Evolutionary conservation across 164 flowering plant species (phyloP).

Genomic region (Litsea cubeba): DNA sequence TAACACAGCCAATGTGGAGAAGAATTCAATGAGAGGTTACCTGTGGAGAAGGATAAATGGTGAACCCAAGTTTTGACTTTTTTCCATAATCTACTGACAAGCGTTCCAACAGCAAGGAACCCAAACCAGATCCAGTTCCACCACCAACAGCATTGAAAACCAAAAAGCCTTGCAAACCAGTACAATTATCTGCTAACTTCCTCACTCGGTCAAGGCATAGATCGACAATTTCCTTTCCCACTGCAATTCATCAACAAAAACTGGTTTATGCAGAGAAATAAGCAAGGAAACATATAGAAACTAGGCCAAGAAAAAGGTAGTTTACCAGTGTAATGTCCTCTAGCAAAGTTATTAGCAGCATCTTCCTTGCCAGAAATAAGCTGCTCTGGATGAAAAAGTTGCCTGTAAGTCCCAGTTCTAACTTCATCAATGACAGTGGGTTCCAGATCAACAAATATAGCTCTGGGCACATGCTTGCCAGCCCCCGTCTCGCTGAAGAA

Average conservation of each 20-base stretch:
- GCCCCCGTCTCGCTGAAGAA: conserved; percentile 93
- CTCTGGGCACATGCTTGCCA: conserved; percentile 95
- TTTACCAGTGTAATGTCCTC: conserved; percentile 92
- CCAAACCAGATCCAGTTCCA: conserved; percentile 84
- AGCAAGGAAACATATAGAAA: not conserved
- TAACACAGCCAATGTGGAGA: not conserved
- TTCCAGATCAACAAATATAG: conserved; percentile 85
- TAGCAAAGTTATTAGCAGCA: conserved; percentile 89
- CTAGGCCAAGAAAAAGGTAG: not conserved
- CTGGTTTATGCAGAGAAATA: conserved; percentile 5
- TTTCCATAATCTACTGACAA: conserved; percentile 91
- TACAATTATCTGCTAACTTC: conserved; percentile 88
- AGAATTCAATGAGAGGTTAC: conserved; percentile 19
- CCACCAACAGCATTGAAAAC: conserved; percentile 70
- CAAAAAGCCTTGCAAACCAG: conserved; percentile 90
- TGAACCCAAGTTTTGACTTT: conserved; percentile 93
- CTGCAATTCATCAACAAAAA: conserved; percentile 32
- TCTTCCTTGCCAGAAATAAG: conserved; percentile 95
- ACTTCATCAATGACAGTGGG: conserved; percentile 95
- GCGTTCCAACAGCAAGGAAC: conserved; percentile 78
- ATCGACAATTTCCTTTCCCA: conserved; percentile 89
- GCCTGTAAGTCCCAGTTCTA: conserved; percentile 73
- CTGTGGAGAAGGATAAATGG: conserved; percentile 95
- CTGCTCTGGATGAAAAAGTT: conserved; percentile 91
- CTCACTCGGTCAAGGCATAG: conserved; percentile 88